Evolutionary conservation across 2,329 filamentous ascomycete genomes (phyloP).

Genomic region (Hansfordia pulvinata): DNA sequence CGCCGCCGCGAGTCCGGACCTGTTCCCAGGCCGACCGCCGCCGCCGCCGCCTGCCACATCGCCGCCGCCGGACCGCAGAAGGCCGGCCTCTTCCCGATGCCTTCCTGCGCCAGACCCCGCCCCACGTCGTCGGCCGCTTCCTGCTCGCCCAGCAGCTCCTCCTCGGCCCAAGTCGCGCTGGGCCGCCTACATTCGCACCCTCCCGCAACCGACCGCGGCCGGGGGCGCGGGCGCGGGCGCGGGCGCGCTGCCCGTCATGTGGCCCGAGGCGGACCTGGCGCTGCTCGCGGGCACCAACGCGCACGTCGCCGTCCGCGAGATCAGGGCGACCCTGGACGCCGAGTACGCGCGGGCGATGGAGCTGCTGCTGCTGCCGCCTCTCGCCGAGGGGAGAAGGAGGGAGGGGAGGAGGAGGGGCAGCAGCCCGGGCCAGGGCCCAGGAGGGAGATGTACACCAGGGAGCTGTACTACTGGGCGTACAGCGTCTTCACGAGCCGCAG

Average conservation of each 20-base stretch:
- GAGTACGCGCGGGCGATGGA: conserved; percentile 31
- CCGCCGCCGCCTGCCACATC: conserved; percentile 2
- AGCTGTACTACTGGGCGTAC: conserved; percentile 50
- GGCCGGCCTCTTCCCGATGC: conserved; percentile 25
- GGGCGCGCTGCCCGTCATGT: conserved; percentile 48
- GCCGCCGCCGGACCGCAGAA: conserved; percentile 4
- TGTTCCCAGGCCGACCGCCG: conserved; percentile 13
- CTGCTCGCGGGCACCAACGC: conserved; percentile 27
- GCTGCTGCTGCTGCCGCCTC: conserved; percentile 15
- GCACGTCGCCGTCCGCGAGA: conserved; percentile 19
- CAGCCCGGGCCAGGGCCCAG: conserved; percentile 16
- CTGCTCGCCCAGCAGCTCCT: conserved; percentile 58
- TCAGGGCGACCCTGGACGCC: conserved; percentile 26
- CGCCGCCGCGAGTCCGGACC: no score
- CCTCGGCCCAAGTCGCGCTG: conserved; percentile 45
- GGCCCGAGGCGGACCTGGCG: conserved; percentile 44
- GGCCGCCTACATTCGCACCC: conserved; percentile 51
- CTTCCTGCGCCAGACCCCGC: conserved; percentile 35
- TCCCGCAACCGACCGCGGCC: conserved; percentile 40
- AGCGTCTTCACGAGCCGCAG: conserved; percentile 52
- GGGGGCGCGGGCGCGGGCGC: conserved; percentile 4
- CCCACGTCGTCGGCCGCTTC: conserved; percentile 51
- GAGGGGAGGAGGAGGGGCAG: conserved; percentile 10
- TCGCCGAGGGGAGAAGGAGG: no score
- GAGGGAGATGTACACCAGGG: conserved; percentile 29